Evolutionary conservation across 176 grass and related monocot genomes (phyloP), one percentile per base, ranked within the genome.

Genomic region (Zoysia japonica): DNA sequence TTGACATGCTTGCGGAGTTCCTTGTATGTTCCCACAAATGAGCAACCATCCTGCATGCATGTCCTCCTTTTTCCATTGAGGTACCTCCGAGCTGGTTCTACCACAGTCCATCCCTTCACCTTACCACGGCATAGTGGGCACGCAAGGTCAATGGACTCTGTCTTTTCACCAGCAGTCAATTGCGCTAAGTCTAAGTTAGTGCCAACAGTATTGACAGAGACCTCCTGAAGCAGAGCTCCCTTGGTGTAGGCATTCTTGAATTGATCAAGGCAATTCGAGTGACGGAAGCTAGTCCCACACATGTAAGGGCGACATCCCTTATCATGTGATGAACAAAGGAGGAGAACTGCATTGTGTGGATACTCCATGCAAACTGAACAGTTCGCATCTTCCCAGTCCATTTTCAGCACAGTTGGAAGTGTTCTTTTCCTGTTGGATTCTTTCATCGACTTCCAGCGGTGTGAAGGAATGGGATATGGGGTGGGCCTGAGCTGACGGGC

Each of bases 351-450:
- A 85, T 94, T 92, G 59, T 98, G 95, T 35, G 95, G 95, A 60
- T 83, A 94, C 60, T 98, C 95, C 95, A 98, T 94, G 79, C 95
- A 98, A 40, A 98, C 92, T 28, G 95, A 92, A 61, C 95, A 98
- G 46, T 91, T 98, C 45, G 89, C 95, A 85, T 98, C 87, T 89
- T 98, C 87, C 95, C 95, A 98, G 78, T 98, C 95, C 83, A 87
- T 91, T 54, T 92, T 94, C 78, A 82, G 84, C 50, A 60, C 78
- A 64, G 82, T 15, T 53, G 90, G 87, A 67, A 82, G 61, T 44
- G 72, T 48, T 72, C 87, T 89, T 70, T 89, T 94, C 71, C 67
- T 67, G 84, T 83, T 85, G 66, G 82, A 71, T 66, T 89, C 73
- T 72, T 89, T 90, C 63, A 63, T 81, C 4, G 72, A 36, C 80